These are phyloP conservation scores for Panaeolus cyanescens DNA, from an alignment of 768 basidiomycete genomes.

Conservation along the genomic window DNA sequence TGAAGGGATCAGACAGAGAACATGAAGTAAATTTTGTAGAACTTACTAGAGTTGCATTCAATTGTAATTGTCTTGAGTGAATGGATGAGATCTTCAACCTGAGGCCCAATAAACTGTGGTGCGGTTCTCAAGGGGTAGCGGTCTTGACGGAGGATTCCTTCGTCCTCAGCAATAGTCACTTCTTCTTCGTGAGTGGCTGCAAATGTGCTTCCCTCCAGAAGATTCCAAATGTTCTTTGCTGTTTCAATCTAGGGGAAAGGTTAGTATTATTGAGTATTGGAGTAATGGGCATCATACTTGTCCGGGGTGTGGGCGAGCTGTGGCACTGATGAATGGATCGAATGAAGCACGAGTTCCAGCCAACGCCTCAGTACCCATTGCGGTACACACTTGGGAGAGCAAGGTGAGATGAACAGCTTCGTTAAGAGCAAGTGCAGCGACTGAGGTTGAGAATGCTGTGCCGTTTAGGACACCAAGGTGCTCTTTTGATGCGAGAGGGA, in stretches of 20 bases:
- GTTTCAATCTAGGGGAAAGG: constrained; percentile 55
- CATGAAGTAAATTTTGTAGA: constrained; percentile 7
- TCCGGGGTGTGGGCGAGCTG: constrained; percentile 81
- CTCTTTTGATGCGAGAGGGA: constrained; percentile 73
- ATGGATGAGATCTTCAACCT: constrained; percentile 75
- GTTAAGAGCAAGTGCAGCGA: constrained; percentile 73
- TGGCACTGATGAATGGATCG: constrained; percentile 76
- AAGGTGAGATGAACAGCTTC: constrained; percentile 71
- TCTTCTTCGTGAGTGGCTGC: constrained; percentile 73
- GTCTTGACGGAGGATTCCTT: constrained; percentile 78
- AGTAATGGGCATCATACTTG: constrained; percentile 40
- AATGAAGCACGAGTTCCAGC: constrained; percentile 72
- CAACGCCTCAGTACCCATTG: constrained; percentile 84
- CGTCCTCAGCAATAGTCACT: constrained; percentile 70
- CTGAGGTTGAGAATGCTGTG: constrained; percentile 81
- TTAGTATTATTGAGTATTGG: neutral
- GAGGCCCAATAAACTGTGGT: constrained; percentile 86
- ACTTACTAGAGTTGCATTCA: constrained; percentile 83
- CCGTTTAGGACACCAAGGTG: constrained; percentile 84
- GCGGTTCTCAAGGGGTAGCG: constrained; percentile 75
- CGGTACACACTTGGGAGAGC: constrained; percentile 73
- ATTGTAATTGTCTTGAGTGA: constrained; percentile 64
- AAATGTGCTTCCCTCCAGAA: constrained; percentile 70
- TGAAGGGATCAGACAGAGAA: neutral
- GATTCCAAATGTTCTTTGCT: constrained; percentile 65